Evolutionary conservation across 768 basidiomycete species (phyloP), one percentile per base, ranked within the genome.

Genomic region (Pulveroboletus sp.): DNA sequence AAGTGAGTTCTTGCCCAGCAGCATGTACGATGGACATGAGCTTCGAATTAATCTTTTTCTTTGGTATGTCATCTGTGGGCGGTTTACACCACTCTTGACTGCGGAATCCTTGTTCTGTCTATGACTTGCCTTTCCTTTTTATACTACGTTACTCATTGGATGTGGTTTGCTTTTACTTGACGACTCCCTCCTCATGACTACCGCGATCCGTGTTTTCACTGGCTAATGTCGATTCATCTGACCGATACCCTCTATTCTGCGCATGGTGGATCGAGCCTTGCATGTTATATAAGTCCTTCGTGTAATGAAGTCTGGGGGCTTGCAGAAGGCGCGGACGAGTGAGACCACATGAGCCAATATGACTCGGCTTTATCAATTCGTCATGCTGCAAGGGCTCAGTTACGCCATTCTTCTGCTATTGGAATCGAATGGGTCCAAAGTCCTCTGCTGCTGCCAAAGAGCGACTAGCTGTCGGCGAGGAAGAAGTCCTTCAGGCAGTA

Each of bases 401-500:
- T 21, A 2, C 21, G 21, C 8, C 31, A 33, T 18, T 30, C 3
- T 6, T 10, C 13, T 21, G 21, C 21, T 21, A 4, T 21, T 21
- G 21, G 21, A 21, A 2, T 38, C 47, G 33, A 42, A 91, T 93
- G 89, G 77, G 81, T 9, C 78, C 86, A 24, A 89, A 89, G 71
- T 61, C 67, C 6, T 69, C 73, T 40, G 58, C 75, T 7, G 63
- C 62, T 31, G 74, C 74, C 38, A 86, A 86, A 59, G 86, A 88
- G 57, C 83, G 83, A 53, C 66, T 82, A 13, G 72, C 81, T 33
- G 78, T 76, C 44, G 82, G 83, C 13, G 85, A 92, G 43, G 89
- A 93, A 46, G 87, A 96, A 44, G 82, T 90, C 17, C 74, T 98
- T 0, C 94, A 98, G 63, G 95, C 95, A 15, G 89, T 98, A 49